These are phyloP conservation scores for Candida namnaoensis DNA, from an alignment of 805 yeast genomes.

Conservation along the genomic window DNA sequence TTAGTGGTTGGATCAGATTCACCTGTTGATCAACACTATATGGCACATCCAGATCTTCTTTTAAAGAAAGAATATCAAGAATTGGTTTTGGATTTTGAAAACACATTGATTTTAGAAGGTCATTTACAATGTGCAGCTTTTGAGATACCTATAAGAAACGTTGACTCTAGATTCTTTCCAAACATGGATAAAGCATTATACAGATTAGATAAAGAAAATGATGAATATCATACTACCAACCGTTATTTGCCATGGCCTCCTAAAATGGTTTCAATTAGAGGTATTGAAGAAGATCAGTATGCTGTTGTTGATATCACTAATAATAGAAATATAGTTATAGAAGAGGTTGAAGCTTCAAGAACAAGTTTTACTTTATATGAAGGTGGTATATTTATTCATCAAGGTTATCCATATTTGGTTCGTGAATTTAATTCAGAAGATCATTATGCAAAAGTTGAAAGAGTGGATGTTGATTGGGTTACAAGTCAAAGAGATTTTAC, in stretches of 20 bases:
- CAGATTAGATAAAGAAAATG: constrained; percentile 28
- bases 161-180: constrained; percentile 51
- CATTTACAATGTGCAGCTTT: constrained; percentile 94
- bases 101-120: constrained; percentile 56
- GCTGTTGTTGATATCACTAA: constrained; percentile 90
- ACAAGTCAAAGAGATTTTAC: constrained; percentile 90
- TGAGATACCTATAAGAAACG: constrained; percentile 59
- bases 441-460: constrained; percentile 73
- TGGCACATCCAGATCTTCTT: constrained; percentile 56
- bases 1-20: constrained; percentile 74
- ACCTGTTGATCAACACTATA: constrained; percentile 82
- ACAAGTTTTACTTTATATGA: constrained; percentile 84
- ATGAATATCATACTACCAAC: constrained; percentile 46
- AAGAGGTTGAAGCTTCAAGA: constrained; percentile 82
- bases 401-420: constrained; percentile 84
- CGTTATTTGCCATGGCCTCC: constrained; percentile 79
- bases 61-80: constrained; percentile 48
- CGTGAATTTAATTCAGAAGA: constrained; percentile 75
- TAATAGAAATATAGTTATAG: constrained; percentile 68
- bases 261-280: constrained; percentile 66
- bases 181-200: constrained; percentile 16
- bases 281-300: constrained; percentile 70
- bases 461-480: constrained; percentile 91
- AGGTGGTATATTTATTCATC: constrained; percentile 92
- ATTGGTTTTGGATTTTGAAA: constrained; percentile 50